Evolutionary conservation across 75 land plant species (phyloP).

Genomic region (Pseudotsuga menziesii): DNA sequence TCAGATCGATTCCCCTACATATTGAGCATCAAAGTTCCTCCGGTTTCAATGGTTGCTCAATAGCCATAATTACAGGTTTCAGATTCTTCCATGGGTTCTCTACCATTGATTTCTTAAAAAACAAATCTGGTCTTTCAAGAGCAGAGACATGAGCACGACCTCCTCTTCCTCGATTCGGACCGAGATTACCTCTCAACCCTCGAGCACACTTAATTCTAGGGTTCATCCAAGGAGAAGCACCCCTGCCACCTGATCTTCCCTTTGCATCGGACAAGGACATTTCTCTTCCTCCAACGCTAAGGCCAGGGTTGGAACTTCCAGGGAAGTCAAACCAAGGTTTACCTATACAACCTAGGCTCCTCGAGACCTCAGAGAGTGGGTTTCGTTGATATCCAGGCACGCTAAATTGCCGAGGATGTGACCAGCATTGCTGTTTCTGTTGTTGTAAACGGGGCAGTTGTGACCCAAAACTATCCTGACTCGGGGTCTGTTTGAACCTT

Average conservation of each 20-base stretch:
- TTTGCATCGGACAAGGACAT: slow-evolving; percentile 8
- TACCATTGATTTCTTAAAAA: slow-evolving; percentile 45
- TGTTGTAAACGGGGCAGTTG: background rate
- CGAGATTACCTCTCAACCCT: slow-evolving; percentile 7
- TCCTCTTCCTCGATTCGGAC: slow-evolving; percentile 13
- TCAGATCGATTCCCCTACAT: background rate
- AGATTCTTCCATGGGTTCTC: slow-evolving; percentile 57
- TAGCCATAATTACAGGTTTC: slow-evolving; percentile 10
- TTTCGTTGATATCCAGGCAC: background rate
- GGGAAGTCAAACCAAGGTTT: slow-evolving; percentile 11
- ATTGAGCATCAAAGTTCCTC: background rate
- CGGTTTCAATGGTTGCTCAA: background rate
- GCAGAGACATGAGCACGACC: slow-evolving; percentile 17
- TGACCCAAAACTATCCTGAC: background rate
- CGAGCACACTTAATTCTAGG: slow-evolving; percentile 17
- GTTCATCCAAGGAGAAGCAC: background rate
- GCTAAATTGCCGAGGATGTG: background rate
- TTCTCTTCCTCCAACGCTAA: slow-evolving; percentile 4
- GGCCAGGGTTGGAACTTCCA: slow-evolving; percentile 12
- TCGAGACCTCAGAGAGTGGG: background rate
- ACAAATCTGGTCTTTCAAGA: slow-evolving; percentile 31
- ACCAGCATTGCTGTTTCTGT: background rate
- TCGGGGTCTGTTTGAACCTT: too few species aligned
- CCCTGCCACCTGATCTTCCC: slow-evolving; percentile 10
- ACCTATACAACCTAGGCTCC: slow-evolving; percentile 11